Evolutionary conservation across 2,329 filamentous ascomycete species (phyloP).

Genomic region (Onygenales sp.): DNA sequence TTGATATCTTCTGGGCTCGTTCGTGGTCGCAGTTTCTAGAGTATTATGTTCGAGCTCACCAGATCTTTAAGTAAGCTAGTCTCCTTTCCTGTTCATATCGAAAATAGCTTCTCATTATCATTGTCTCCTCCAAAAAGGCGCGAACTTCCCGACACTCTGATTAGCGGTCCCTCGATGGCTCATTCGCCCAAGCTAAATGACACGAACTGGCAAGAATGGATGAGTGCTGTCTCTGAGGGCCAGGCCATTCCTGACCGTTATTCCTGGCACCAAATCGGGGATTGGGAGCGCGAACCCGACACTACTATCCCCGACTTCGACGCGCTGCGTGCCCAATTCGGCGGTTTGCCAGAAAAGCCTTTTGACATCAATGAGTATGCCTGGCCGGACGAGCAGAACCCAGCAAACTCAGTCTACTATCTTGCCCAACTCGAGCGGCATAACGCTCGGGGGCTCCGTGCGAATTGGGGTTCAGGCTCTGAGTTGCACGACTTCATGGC

Average conservation of each 20-base stretch:
- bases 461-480: constrained; percentile 35
- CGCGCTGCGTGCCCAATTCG: too few relatives aligned
- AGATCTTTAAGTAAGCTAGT: constrained; percentile 25
- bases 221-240: constrained; percentile 25
- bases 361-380: constrained; percentile 40
- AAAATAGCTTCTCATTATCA: too few relatives aligned
- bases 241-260: constrained; percentile 35
- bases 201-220: constrained; percentile 35
- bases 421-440: constrained; percentile 39
- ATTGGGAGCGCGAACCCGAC: background rate
- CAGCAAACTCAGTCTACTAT: constrained; percentile 30
- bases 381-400: constrained; percentile 30
- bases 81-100: background rate
- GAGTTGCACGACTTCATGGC: constrained; percentile 38
- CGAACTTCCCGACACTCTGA: constrained; percentile 10
- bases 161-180: constrained; percentile 33
- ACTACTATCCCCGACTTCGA: too few relatives aligned
- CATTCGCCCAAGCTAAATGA: constrained; percentile 21
- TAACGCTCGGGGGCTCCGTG: constrained; percentile 33
- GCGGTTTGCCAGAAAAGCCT: too few relatives aligned
- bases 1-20: constrained; percentile 28
- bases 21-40: constrained; percentile 31
- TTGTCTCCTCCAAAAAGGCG: background rate
- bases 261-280: constrained; percentile 35
- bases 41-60: constrained; percentile 31